Conservation (phyloP, 768 basidiomycete species). For the Coprinopsis marcescibilis region DNA sequence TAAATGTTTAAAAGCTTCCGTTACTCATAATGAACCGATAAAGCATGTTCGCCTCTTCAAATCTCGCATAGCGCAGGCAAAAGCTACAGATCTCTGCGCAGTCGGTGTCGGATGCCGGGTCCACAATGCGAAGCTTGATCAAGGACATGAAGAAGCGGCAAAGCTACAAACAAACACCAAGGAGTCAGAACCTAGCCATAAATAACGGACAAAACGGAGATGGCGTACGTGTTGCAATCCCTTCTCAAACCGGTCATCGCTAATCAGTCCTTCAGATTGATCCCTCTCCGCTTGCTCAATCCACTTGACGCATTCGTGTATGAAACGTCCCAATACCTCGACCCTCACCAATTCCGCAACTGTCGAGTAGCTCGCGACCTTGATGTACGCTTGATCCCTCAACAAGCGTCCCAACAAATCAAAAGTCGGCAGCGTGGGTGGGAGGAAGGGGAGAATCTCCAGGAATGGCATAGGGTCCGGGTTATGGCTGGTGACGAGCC, state of each 20-base stretch:
- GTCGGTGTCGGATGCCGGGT: conserved; percentile 58
- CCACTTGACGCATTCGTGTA: conserved; percentile 65
- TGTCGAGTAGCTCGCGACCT: conserved; percentile 41
- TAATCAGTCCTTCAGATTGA: conserved; percentile 60
- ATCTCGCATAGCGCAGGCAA: conserved; percentile 60
- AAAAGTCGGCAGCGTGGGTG: conserved; percentile 68
- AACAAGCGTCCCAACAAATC: conserved; percentile 68
- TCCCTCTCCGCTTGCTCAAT: conserved; percentile 66
- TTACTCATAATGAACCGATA: conserved; percentile 39
- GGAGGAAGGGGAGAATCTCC: conserved; percentile 57
- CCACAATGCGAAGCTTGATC: conserved; percentile 60
- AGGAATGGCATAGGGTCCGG: conserved; percentile 47
- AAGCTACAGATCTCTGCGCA: conserved; percentile 77
- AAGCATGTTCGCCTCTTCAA: conserved; percentile 71
- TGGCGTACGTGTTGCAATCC: conserved; percentile 69
- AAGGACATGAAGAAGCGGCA: conserved; percentile 74
- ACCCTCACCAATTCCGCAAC: conserved; percentile 58
- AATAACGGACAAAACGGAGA: no score
- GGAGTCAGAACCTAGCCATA: conserved; percentile 6
- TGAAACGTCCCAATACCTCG: conserved; percentile 65
- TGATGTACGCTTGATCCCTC: conserved; percentile 50
- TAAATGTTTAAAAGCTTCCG: conserved; percentile 2
- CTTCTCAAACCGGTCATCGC: conserved; percentile 68
- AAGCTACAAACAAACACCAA: conserved; percentile 37
- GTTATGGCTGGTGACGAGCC: conserved; percentile 42